phyloP scores from a whole-genome alignment of 148 eudicot genomes.

The Rhododendron ferrugineum region DNA sequence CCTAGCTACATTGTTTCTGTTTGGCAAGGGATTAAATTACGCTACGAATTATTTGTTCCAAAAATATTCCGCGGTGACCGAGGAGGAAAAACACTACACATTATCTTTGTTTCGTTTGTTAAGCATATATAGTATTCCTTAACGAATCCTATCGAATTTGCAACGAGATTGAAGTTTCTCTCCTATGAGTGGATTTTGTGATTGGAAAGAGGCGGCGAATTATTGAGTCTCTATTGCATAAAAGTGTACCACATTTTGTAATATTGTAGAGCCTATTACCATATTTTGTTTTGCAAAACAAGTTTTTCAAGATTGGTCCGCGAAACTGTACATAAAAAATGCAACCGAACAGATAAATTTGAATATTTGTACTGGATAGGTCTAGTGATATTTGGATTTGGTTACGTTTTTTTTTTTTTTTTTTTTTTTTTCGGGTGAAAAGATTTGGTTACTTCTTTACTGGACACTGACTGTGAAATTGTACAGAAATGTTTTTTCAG shows the following conservation, averaged over 20 bases:
- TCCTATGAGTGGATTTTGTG: neutral
- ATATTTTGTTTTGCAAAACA: neutral
- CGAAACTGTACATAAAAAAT: neutral
- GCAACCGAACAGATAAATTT: neutral
- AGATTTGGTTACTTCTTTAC: neutral
- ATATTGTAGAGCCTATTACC: neutral
- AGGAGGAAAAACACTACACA: neutral
- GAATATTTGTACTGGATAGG: neutral
- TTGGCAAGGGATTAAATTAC: neutral
- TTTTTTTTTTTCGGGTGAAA: too few species aligned
- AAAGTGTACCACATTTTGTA: neutral
- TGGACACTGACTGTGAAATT: conserved; percentile 1
- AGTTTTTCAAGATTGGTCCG: neutral
- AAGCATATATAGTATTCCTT: neutral
- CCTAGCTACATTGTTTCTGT: neutral
- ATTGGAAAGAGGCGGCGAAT: neutral
- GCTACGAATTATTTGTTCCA: neutral
- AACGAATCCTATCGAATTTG: neutral
- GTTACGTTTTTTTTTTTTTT: too few species aligned
- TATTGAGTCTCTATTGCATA: neutral
- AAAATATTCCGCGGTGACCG: neutral
- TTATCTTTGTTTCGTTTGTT: too few species aligned
- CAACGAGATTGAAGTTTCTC: neutral
- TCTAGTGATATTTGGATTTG: neutral
- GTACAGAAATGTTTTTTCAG: conserved; percentile 37